Base-by-base conservation (phyloP, 2,329 filamentous ascomycete species). In the Fusarium tuaranense region DNA sequence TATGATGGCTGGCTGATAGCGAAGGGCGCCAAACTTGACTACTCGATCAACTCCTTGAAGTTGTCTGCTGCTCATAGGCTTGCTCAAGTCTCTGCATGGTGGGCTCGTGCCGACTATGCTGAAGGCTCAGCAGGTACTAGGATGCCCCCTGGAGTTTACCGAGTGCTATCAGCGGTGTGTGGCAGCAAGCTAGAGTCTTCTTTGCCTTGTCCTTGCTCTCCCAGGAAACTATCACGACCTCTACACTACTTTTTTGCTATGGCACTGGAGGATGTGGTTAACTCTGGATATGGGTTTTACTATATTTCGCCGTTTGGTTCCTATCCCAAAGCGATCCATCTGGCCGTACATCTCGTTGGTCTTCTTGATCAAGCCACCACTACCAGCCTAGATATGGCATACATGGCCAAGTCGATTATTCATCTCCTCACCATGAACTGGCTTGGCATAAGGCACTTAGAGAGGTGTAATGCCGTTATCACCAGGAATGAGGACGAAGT, bases 301-400 rank as follows among this genome's bases (percentile, higher is more conserved):
- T 4, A 39, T 39, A 7, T 1, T 13, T 5, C 5, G 12, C 10
- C 32, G 12, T 18, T 8, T 9, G 12, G 8, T 22, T 20, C 46
- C 5, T 25, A 51, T 14, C 46, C 22, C 46, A 27, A 27, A 12
- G 13, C 20, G 9, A 51, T 51, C 46, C 46, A 22, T 7, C 46
- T 14, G 6, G 46, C 22, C 5, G 7, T 51, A 27, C 25, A 27
- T 27, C 22, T 51, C 12, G 14, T 27, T 22, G 12, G 14, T 51
- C 46, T 51, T 27, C 46, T 51, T 7, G 5, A 25, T 51, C 9
- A 14, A 16, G 12, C 4, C 7, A 7, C 22, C 25, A 7, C 2
- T 7, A 10, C 30, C 9, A 20, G 5, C 5, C 27, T 12, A 8
- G 44, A 32, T 10, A 0, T 12, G 0, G 1, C 9, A 1, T 41